phyloP scores from a whole-genome alignment of 495 filamentous ascomycete genomes.

The Platismatia glauca region DNA sequence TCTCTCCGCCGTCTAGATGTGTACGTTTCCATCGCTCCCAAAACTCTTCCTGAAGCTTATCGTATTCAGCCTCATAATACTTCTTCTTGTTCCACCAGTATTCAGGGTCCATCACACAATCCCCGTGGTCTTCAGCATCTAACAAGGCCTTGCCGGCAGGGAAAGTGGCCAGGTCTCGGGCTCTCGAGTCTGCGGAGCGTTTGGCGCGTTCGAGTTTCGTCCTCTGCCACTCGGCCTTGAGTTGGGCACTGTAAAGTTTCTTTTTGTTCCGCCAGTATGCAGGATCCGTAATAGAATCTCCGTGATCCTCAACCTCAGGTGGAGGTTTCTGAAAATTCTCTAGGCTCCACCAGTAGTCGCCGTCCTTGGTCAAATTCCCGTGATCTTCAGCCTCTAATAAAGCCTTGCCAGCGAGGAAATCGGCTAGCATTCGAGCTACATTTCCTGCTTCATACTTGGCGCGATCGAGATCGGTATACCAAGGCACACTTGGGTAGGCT shows the following conservation, averaged over 20 bases:
- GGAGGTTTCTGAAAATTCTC: neutral
- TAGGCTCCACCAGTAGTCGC: neutral
- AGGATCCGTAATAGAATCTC: neutral
- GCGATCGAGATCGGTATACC: neutral
- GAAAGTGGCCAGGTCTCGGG: slow-evolving; percentile 1
- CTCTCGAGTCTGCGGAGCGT: slow-evolving; percentile 1
- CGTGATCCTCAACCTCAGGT: neutral
- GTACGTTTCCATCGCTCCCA: neutral
- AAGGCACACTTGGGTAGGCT: neutral
- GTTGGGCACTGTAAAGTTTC: neutral
- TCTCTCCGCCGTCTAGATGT: neutral
- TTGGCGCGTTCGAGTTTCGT: slow-evolving; percentile 1
- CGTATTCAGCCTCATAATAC: neutral
- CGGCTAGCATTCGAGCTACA: neutral
- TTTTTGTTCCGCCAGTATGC: neutral
- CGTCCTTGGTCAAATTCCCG: neutral
- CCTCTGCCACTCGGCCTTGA: neutral
- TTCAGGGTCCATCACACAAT: neutral
- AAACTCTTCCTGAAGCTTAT: neutral
- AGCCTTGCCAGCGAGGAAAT: neutral
- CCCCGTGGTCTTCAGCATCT: neutral
- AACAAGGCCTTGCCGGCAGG: slow-evolving; percentile 3
- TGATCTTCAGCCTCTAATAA: neutral
- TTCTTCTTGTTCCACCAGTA: slow-evolving; percentile 1
- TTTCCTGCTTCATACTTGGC: neutral